Conservation (phyloP, 1,284 basidiomycete species). For the Lentinula novae-zelandiae region DNA sequence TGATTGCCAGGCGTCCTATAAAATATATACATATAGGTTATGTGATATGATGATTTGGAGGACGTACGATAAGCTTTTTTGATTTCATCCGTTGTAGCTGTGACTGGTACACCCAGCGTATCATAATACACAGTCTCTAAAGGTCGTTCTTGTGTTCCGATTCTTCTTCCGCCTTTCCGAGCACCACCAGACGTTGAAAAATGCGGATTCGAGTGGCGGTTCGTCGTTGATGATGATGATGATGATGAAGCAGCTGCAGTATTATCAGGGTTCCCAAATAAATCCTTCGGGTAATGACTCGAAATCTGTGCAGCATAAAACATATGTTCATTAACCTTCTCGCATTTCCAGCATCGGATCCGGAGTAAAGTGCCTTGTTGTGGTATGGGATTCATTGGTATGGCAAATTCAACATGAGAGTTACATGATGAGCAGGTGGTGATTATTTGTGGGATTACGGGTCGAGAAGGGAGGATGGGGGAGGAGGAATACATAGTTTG, state of each 20-base stretch:
- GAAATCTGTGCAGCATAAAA: conserved; percentile 63
- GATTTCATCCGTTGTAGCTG: conserved; percentile 81
- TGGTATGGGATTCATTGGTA: conserved; percentile 58
- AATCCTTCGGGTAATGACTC: conserved; percentile 15
- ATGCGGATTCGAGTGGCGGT: too few species aligned
- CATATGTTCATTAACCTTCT: conserved; percentile 51
- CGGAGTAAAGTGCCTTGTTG: conserved; percentile 62
- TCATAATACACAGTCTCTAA: conserved; percentile 91
- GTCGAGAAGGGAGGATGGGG: conserved; percentile 49
- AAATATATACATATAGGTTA: not conserved
- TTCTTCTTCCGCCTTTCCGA: conserved; percentile 53
- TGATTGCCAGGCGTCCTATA: conserved; percentile 87
- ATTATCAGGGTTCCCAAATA: conserved; percentile 9
- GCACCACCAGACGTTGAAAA: too few species aligned
- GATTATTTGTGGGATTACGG: conserved; percentile 57
- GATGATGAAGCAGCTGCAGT: conserved; percentile 15
- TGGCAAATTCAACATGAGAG: conserved; percentile 67
- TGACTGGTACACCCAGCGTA: conserved; percentile 70
- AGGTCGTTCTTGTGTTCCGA: conserved; percentile 86
- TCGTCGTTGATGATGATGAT: conserved; percentile 19
- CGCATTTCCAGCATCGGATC: conserved; percentile 70
- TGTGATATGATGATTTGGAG: not conserved
- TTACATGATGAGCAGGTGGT: conserved; percentile 64
- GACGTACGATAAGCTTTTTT: conserved; percentile 91
- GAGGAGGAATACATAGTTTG: conserved; percentile 19